phyloP scores from a whole-genome alignment of 352 stramenopile species.

The Globisporangium canariense region DNA sequence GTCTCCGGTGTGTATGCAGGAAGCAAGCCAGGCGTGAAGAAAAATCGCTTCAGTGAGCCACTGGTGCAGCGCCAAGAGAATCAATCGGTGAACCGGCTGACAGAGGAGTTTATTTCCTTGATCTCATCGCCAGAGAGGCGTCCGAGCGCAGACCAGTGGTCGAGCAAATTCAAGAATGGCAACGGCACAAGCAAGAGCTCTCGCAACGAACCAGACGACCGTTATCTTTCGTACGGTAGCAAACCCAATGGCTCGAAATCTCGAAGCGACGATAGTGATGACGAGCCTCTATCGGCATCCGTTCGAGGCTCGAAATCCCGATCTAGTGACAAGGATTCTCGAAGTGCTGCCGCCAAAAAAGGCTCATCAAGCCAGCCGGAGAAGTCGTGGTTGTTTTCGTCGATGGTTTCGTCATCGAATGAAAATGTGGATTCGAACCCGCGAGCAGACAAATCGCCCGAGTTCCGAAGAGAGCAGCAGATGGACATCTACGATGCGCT shows the following conservation, averaged over 20 bases:
- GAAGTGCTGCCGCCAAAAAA: neutral
- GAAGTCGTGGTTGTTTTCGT: constrained; percentile 9
- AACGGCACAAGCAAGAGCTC: neutral
- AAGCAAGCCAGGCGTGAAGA: constrained; percentile 6
- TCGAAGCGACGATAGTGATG: constrained; percentile 10
- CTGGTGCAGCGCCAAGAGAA: constrained; percentile 9
- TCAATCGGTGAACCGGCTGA: neutral
- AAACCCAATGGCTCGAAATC: constrained; percentile 23
- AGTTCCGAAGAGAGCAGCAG: constrained; percentile 40
- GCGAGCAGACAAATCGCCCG: neutral
- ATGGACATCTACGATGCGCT: constrained; percentile 62
- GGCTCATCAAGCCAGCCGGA: neutral
- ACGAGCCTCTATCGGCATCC: constrained; percentile 8
- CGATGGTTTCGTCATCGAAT: constrained; percentile 4
- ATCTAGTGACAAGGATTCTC: neutral
- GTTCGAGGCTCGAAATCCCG: constrained; percentile 1
- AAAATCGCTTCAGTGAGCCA: constrained; percentile 19
- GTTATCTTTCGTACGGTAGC: constrained; percentile 46
- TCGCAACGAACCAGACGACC: neutral
- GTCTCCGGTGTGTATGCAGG: constrained; percentile 8
- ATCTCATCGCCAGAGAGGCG: constrained; percentile 1
- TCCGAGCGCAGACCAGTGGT: neutral
- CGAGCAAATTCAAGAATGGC: neutral
- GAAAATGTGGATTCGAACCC: constrained; percentile 13
- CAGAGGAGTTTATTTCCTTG: constrained; percentile 11